Evolutionary conservation across 441 rosid genomes (phyloP).

Genomic region (Melastoma candidum): DNA sequence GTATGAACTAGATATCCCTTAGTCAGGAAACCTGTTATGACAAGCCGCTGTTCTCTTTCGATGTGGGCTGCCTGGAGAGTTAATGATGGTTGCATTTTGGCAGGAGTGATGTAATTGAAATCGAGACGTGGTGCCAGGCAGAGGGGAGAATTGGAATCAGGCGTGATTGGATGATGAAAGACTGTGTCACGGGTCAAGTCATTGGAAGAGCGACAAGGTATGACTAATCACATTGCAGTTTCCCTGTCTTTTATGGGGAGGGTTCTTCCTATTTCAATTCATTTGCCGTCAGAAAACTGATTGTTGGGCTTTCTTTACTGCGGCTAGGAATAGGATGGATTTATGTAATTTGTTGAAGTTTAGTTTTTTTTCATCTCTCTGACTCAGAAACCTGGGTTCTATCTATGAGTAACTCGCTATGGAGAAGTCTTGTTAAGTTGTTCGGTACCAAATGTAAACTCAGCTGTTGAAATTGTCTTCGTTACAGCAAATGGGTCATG

Average conservation of each 20-base stretch:
- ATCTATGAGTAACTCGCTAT: too few relatives aligned
- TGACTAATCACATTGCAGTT: constrained; percentile 3
- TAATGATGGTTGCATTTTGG: too few relatives aligned
- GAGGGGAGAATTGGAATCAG: constrained; percentile 95
- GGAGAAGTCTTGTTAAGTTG: too few relatives aligned
- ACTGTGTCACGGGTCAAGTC: constrained; percentile 59
- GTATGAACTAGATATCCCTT: constrained; percentile 19
- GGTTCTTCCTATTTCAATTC: not conserved
- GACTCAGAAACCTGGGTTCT: too few relatives aligned
- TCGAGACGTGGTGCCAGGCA: constrained; percentile 94
- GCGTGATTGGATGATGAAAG: constrained; percentile 91
- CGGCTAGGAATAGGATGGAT: too few relatives aligned
- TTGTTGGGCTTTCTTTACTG: too few relatives aligned
- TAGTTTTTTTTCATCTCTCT: too few relatives aligned
- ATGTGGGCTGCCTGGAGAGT: not conserved
- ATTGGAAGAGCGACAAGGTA: constrained; percentile 96
- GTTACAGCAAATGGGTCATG: constrained; percentile 97
- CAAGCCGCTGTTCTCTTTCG: not conserved
- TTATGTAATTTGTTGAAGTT: too few relatives aligned
- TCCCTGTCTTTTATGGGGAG: not conserved
- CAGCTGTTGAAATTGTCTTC: constrained; percentile 1
- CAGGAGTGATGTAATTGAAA: constrained; percentile 95
- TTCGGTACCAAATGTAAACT: too few relatives aligned
- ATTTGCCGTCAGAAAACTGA: not conserved
- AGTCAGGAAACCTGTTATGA: not conserved